These are phyloP conservation scores for Pythium sukuiense DNA, from an alignment of 352 stramenopile genomes.

Conservation along the genomic window DNA sequence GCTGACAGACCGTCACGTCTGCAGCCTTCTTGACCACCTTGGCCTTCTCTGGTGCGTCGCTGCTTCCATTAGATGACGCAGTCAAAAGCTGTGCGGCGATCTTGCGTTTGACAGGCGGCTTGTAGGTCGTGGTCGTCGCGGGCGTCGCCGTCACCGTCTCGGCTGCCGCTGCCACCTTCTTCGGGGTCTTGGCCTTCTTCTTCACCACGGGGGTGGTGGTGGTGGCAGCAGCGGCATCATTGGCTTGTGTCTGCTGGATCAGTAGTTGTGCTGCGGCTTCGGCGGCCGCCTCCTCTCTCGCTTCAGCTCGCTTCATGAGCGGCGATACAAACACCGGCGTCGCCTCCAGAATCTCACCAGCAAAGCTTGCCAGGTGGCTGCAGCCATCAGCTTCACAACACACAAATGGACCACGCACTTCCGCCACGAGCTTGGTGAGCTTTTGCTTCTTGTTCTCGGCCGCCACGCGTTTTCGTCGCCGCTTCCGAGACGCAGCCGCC, in stretches of 20 bases:
- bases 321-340: conserved; percentile 24
- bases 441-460: conserved; percentile 55
- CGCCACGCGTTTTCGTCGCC: conserved; percentile 35
- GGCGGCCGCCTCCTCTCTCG: conserved; percentile 12
- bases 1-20: neutral
- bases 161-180: neutral
- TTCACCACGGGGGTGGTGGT: conserved; percentile 1
- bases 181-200: conserved; percentile 17
- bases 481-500: conserved; percentile 40
- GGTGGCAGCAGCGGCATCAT: neutral
- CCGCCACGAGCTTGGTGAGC: conserved; percentile 62
- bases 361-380: conserved; percentile 20
- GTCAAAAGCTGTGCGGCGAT: conserved; percentile 21
- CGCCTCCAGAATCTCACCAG: conserved; percentile 14
- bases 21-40: conserved; percentile 6
- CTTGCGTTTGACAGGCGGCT: conserved; percentile 27
- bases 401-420: conserved; percentile 58
- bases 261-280: neutral
- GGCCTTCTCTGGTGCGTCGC: conserved; percentile 6
- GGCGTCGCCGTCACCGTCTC: neutral
- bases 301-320: conserved; percentile 25
- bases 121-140: conserved; percentile 7
- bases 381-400: conserved; percentile 11
- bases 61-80: neutral
- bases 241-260: neutral